Percentiles rank a stretch among this genome's conserved stretches.
Evolutionary conservation across 768 basidiomycete species (phyloP).

Genomic region (Amyloporia xantha): DNA sequence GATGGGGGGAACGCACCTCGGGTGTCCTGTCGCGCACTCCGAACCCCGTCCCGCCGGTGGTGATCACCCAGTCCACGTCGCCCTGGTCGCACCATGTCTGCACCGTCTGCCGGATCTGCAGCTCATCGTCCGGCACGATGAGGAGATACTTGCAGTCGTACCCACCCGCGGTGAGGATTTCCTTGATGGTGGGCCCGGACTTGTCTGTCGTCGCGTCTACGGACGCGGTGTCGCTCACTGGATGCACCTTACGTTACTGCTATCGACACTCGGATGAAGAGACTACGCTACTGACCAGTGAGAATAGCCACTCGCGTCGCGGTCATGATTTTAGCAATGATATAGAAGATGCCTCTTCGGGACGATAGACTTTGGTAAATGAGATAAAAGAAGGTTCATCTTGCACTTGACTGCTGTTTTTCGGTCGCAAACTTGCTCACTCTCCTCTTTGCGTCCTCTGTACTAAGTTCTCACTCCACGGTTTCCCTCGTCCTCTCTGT

Average conservation of each 20-base stretch:
- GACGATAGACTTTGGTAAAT: background rate
- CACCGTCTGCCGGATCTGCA: constrained; percentile 42
- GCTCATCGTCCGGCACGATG: constrained; percentile 63
- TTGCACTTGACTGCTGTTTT: background rate
- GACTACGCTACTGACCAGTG: constrained; percentile 17
- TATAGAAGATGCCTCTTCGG: background rate
- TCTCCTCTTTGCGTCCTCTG: too few species aligned
- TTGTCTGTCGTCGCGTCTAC: constrained; percentile 42
- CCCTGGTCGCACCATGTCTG: constrained; percentile 37
- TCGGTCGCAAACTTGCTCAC: background rate
- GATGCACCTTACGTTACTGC: background rate
- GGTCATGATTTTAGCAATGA: background rate
- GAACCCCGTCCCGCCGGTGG: constrained; percentile 87
- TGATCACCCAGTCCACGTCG: constrained; percentile 67
- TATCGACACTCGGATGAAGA: background rate
- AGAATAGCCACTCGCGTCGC: constrained; percentile 23
- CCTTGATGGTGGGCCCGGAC: constrained; percentile 59
- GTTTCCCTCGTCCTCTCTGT: too few species aligned
- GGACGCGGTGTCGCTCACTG: constrained; percentile 72
- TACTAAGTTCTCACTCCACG: too few species aligned
- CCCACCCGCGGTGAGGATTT: constrained; percentile 36
- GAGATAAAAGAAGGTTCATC: background rate
- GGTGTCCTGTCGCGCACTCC: constrained; percentile 77
- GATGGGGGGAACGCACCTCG: constrained; percentile 45
- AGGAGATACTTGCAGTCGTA: constrained; percentile 28